Percentiles rank a stretch among this genome's conserved stretches.
phyloP scores from a whole-genome alignment of 805 yeast genomes.

The Suhomyces pyralidae region DNA sequence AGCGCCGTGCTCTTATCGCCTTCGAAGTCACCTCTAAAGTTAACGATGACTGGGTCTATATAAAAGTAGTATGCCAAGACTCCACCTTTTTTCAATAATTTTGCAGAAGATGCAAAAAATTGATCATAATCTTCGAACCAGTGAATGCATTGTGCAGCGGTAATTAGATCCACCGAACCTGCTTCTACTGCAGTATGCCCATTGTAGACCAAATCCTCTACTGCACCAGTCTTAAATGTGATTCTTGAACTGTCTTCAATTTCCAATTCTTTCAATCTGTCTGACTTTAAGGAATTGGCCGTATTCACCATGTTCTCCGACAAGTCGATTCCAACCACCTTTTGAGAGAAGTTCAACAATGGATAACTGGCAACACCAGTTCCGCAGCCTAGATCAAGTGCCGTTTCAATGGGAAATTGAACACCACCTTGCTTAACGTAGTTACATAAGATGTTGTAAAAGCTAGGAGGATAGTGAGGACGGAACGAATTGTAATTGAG shows the following conservation, averaged over 20 bases:
- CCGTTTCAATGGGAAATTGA: conserved; percentile 14
- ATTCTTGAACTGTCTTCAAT: conserved; percentile 24
- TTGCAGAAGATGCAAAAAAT: conserved; percentile 29
- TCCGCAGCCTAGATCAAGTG: conserved; percentile 51
- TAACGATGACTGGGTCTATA: conserved; percentile 37
- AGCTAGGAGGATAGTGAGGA: conserved; percentile 40
- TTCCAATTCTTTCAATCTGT: conserved; percentile 24
- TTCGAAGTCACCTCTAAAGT: conserved; percentile 19
- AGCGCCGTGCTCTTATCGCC: conserved; percentile 13
- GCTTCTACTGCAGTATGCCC: conserved; percentile 13
- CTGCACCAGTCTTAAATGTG: conserved; percentile 29
- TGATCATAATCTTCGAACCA: conserved; percentile 38
- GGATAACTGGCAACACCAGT: conserved; percentile 53
- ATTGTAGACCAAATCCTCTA: conserved; percentile 25
- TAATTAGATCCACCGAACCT: conserved; percentile 32
- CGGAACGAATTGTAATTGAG: conserved; percentile 37
- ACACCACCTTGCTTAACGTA: conserved; percentile 20
- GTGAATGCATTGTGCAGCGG: conserved; percentile 43
- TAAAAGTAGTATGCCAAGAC: conserved; percentile 43
- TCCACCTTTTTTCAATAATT: conserved; percentile 41
- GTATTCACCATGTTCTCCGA: conserved; percentile 46
- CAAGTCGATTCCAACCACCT: conserved; percentile 46
- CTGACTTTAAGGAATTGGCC: conserved; percentile 30
- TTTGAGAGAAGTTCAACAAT: conserved; percentile 34
- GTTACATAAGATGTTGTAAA: conserved; percentile 27